Evolutionary conservation across 108 stramenopile genomes (phyloP), one percentile per base, ranked within the genome.

Genomic region (Bacterosira constricta): DNA sequence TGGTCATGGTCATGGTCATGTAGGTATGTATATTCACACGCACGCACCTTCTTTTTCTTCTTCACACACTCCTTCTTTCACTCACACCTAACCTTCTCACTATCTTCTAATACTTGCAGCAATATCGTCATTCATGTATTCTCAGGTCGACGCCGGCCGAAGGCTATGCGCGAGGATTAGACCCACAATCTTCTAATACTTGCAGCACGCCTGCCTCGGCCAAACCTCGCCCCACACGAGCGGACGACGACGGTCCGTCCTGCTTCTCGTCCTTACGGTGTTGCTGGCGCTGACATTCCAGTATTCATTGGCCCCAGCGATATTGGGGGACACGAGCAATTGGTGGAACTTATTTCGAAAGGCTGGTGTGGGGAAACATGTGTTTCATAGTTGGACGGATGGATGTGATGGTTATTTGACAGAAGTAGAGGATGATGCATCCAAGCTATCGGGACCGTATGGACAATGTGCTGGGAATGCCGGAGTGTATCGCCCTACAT

Each of bases 401-500:
- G 77, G 86, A n/a, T 91, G 90, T 66, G 74, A 75, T n/a, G 49
- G 63, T 21, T 87, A 88, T 44, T 41, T 32, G 13, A n/a, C n/a
- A n/a, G n/a, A n/a, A n/a, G n/a, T n/a, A n/a, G 66, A 73, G 21
- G 83, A 77, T 38, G 54, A 61, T 36, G 59, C 34, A 29, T 37
- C 39, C 12, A 25, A 80, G 5, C 30, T 69, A 5, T 37, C 83
- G 38, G 20, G 5, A 23, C 29, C 74, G 23, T 75, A 45, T 42
- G 62, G 38, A 12, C 80, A 87, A 60, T 96, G 95, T 82, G 86
- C 84, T 3, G 90, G 89, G 6, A 85, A 90, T 56, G 85, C 87
- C 8, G 95, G 91, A 10, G 95, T 93, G 10, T 89, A 83, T 66
- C 88, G 95, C 15, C 90, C 91, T 7, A 88, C 85, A n/a, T 78